Base-by-base conservation (phyloP, 768 basidiomycete species). In the Crepidotus variabilis region DNA sequence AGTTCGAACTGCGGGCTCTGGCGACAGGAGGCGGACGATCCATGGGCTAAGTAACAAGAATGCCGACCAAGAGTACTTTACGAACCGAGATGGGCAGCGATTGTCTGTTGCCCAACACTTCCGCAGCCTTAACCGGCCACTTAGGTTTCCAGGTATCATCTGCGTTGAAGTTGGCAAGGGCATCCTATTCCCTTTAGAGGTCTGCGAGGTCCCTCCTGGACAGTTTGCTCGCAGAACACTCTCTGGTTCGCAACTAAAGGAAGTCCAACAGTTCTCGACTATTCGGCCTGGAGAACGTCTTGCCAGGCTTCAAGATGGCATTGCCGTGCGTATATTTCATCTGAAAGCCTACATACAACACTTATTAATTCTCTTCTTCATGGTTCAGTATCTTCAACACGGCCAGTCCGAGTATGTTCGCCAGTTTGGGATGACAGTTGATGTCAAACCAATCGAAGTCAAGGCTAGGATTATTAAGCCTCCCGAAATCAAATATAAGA, bases 351-450 rank as follows among this genome's bases (percentile, higher is more conserved):
- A 47, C 21, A 14, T 14, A 47, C n/a, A 10, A 36, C 47, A 16
- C 39, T 20, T 33, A 9, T 50, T 33, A 48, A 13, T 21, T 18
- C 20, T 18, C 10, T 55, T 22, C 8, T 8, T 28, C n/a, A n/a
- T n/a, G n/a, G n/a, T 22, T 1, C 53, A 85, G 82, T 73, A 81
- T 16, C 75, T 88, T 36, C 73, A 78, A 47, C 88, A 87, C 59
- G 85, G 85, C 0, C 84, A 87, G 62, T 89, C 87, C 0, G 79
- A 88, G 53, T 91, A 90, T 54, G 79, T 91, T 47, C 76, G 79
- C n/a, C 74, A 81, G 58, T 92, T 92, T 58, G 88, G 88, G 8
- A 79, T 92, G 79, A 51, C 68, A 0, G 82, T 92, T 13, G 58
- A 71, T 32, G 65, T 67, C 0, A 78, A 78, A 0, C 82, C 86